phyloP scores from a whole-genome alignment of 352 stramenopile species.

The Globisporangium spinosum region DNA sequence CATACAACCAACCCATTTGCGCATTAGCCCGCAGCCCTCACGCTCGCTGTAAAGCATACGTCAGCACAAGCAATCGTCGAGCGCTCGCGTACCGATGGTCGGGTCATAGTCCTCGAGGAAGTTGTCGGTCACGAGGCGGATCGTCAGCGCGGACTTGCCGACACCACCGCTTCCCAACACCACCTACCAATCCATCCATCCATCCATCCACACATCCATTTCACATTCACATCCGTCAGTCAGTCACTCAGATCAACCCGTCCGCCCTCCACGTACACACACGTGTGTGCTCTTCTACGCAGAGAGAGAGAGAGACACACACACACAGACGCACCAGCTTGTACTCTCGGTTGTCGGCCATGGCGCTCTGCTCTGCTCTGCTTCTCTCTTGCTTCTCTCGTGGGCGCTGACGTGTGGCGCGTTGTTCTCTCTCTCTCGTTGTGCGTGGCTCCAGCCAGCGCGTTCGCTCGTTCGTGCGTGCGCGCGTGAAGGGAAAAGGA shows the following conservation, averaged over 20 bases:
- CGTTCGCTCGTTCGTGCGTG: slow-evolving; percentile 3
- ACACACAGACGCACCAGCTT: slow-evolving; percentile 52
- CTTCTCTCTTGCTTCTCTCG: neutral
- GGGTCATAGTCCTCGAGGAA: slow-evolving; percentile 93
- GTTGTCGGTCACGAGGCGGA: slow-evolving; percentile 90
- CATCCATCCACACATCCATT: neutral
- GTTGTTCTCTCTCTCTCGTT: neutral
- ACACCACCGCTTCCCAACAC: slow-evolving; percentile 89
- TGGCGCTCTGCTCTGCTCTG: slow-evolving; percentile 14
- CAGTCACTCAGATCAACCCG: neutral
- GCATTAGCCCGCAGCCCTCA: neutral
- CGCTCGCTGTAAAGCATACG: neutral
- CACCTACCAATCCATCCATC: slow-evolving; percentile 32
- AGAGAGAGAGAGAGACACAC: too few species aligned
- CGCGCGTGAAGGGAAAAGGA: neutral
- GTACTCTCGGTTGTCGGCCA: slow-evolving; percentile 80
- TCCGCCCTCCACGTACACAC: neutral
- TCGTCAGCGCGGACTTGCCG: slow-evolving; percentile 90
- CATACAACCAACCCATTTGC: neutral
- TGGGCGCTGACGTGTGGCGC: neutral
- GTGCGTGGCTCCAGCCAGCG: neutral
- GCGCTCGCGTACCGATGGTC: slow-evolving; percentile 66
- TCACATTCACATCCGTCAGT: neutral
- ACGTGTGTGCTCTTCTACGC: too few species aligned
- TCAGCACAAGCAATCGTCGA: neutral